Conservation (phyloP, 495 filamentous ascomycete genomes). For the Aspergillus diversus region DNA sequence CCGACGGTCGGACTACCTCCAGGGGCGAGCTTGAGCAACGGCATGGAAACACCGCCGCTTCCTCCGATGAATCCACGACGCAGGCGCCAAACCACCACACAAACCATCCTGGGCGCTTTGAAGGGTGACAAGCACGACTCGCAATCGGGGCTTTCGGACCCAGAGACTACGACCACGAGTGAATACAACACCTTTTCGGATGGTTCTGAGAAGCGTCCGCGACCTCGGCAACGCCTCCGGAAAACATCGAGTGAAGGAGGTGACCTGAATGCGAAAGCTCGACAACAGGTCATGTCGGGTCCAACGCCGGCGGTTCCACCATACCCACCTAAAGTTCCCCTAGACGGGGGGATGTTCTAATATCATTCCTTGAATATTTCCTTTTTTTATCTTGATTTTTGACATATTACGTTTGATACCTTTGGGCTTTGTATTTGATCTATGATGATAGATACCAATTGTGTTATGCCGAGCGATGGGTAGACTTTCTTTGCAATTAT, state of each 20-base stretch:
- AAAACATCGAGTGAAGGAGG: conserved; percentile 56
- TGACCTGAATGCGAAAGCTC: conserved; percentile 42
- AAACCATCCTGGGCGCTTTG: conserved; percentile 56
- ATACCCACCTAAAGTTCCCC: conserved; percentile 42
- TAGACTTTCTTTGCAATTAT: conserved; percentile 17
- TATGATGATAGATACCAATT: conserved; percentile 33
- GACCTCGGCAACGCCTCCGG: conserved; percentile 53
- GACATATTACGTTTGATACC: conserved; percentile 28
- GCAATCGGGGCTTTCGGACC: conserved; percentile 29
- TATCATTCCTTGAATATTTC: conserved; percentile 18
- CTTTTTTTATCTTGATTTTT: conserved; percentile 26
- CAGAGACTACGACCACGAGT: conserved; percentile 35
- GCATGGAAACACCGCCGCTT: conserved; percentile 56
- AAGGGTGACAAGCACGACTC: conserved; percentile 44
- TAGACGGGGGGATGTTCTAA: conserved; percentile 53
- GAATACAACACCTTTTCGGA: conserved; percentile 54
- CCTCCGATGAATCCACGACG: conserved; percentile 74
- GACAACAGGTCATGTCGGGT: conserved; percentile 45
- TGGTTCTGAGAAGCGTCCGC: conserved; percentile 53
- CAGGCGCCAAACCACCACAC: conserved; percentile 58
- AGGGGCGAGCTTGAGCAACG: conserved; percentile 47
- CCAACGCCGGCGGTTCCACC: conserved; percentile 41
- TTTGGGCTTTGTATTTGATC: conserved; percentile 30
- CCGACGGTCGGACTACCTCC: conserved; percentile 65
- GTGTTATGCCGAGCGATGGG: conserved; percentile 30